Evolutionary conservation across 495 filamentous ascomycete species (phyloP).

Genomic region (Penicillium ochrochloron): DNA sequence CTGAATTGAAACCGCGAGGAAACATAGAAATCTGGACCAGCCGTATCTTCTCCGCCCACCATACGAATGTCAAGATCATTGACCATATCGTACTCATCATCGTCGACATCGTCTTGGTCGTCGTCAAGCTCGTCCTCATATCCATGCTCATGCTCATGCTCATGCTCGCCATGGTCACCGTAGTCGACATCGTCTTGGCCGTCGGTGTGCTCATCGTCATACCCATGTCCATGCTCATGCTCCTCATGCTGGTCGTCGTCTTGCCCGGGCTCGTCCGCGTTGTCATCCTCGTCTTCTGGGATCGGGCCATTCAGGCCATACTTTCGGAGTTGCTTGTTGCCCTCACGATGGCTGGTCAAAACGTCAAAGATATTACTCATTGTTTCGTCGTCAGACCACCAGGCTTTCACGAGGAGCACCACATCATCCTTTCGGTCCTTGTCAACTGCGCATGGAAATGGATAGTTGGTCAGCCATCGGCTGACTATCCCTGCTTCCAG

Average conservation of each 20-base stretch:
- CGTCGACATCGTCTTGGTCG: constrained; percentile 43
- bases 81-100: constrained; percentile 55
- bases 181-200: no score
- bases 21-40: constrained; percentile 32
- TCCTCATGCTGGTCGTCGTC: constrained; percentile 50
- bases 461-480: constrained; percentile 55
- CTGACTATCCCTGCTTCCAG: constrained; percentile 51
- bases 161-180: no score
- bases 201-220: constrained; percentile 41
- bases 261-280: constrained; percentile 37
- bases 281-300: constrained; percentile 50
- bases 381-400: constrained; percentile 49
- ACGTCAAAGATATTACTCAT: constrained; percentile 51
- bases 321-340: constrained; percentile 49
- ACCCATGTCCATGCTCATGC: constrained; percentile 35
- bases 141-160: no score
- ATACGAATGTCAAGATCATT: constrained; percentile 55
- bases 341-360: constrained; percentile 39
- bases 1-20: constrained; percentile 48
- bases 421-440: constrained; percentile 28
- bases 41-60: constrained; percentile 54
- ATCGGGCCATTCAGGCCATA: constrained; percentile 49
- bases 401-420: constrained; percentile 51
- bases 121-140: constrained; percentile 25
- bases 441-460: constrained; percentile 47